Percentiles rank a stretch among this genome's conserved stretches.
These are phyloP conservation scores for Toxoplasma gondii DNA, from an alignment of 169 alveolate species.

Conservation along the genomic window DNA sequence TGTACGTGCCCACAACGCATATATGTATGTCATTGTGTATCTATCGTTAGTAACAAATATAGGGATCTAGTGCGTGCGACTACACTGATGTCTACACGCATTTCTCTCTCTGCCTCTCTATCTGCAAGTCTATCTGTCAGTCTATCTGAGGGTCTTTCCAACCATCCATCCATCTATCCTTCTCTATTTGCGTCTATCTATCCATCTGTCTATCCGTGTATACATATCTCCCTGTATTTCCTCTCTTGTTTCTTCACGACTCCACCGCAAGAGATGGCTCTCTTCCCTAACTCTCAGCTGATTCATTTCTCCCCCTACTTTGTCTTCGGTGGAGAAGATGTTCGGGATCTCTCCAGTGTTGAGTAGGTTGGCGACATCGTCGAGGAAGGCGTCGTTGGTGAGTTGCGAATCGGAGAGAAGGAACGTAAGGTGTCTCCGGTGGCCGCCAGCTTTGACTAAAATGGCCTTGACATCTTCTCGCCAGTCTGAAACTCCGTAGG, in stretches of 20 bases:
- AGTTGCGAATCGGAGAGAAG: slow-evolving; percentile 95
- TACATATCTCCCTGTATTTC: neutral
- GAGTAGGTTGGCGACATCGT: slow-evolving; percentile 90
- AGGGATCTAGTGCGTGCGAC: neutral
- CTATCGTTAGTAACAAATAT: neutral
- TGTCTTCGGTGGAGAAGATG: slow-evolving; percentile 88
- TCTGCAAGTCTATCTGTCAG: neutral
- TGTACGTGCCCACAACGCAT: neutral
- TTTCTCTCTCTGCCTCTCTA: neutral
- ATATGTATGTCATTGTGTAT: neutral
- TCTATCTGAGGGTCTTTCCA: neutral
- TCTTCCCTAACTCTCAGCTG: neutral
- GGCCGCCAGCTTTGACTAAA: slow-evolving; percentile 90
- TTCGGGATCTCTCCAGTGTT: slow-evolving; percentile 94
- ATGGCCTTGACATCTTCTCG: slow-evolving; percentile 91
- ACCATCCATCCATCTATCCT: neutral
- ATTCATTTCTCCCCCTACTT: slow-evolving; percentile 42
- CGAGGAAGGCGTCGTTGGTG: slow-evolving; percentile 89
- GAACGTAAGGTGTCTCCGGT: slow-evolving; percentile 87
- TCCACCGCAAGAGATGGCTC: neutral
- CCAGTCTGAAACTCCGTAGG: slow-evolving; percentile 90
- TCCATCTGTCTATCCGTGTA: neutral
- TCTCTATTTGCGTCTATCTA: neutral
- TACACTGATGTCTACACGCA: neutral
- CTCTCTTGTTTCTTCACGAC: neutral